Evolutionary conservation across 1,284 basidiomycete genomes (phyloP), one percentile per base, ranked within the genome.

Genomic region (Cryptococcus sp.): DNA sequence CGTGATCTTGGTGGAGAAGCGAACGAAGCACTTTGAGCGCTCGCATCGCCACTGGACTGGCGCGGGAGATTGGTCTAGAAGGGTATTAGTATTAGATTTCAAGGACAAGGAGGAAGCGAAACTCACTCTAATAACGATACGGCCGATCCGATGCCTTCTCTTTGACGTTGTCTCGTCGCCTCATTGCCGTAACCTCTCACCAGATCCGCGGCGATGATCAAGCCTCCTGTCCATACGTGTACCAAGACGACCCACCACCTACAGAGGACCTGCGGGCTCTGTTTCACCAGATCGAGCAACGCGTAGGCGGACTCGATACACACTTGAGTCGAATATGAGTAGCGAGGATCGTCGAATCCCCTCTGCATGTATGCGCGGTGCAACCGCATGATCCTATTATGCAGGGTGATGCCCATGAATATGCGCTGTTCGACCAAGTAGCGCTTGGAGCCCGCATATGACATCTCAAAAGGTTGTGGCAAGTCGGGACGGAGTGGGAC

Each of bases 191-290:
- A 34, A 11, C 54, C 58, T 39, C 58, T 47, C 23, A 60, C 52
- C 22, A 60, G 41, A 37, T 63, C 61, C 38, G 52, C 61, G 25
- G 55, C 47, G 17, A 63, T 51, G 53, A 63, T 60, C 58, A 63
- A 58, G 25, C 61, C 61, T 20, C 52, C 52, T 20, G 61, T 63
- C 61, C 61, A 63, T 2, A 63, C 61, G 40, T 63, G 61, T n/a
- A 63, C 61, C 45, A 63, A 25, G 34, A 63, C 61, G 16, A 63
- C 61, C 61, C 61, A 63, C 61, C 61, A 63, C 46, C 53, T 47
- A 43, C 61, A 63, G 22, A 63, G 45, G 13, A 51, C 55, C 46
- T 54, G 48, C 43, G 50, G 45, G 44, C 58, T 57, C 46, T 63
- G 61, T 20, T 50, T 51, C 11, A 60, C 61, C 37, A 63, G 46